Conservation (phyloP, 768 basidiomycete species). For the Crucibulum laeve region DNA sequence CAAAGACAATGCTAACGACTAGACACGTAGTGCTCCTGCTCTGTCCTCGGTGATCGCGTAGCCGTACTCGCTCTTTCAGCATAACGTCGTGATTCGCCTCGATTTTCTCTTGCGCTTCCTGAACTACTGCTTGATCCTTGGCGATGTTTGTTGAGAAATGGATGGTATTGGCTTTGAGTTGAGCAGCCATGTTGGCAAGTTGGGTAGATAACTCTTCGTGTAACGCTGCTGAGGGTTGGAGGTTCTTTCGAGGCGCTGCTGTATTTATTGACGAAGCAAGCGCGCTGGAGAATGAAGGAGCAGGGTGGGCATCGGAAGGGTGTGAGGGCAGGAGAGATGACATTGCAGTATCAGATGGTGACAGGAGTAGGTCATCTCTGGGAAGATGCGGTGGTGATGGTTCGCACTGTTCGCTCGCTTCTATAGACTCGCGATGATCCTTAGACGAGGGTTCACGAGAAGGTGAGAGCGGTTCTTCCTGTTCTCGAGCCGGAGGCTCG, state of each 20-base stretch:
- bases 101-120: conserved; percentile 64
- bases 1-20: conserved; percentile 55
- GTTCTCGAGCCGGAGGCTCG: not conserved
- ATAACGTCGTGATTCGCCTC: conserved; percentile 70
- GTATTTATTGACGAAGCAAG: conserved; percentile 10
- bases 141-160: conserved; percentile 72
- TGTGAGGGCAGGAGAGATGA: conserved; percentile 8
- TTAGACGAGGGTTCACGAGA: not conserved
- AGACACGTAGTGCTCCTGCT: conserved; percentile 72
- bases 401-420: too few relatives aligned
- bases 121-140: conserved; percentile 71
- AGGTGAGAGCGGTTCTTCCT: not conserved
- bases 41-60: conserved; percentile 61
- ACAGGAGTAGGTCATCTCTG: not conserved
- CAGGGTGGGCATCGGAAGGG: conserved; percentile 9
- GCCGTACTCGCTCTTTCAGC: conserved; percentile 55
- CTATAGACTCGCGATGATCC: too few relatives aligned
- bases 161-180: conserved; percentile 78
- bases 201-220: conserved; percentile 75
- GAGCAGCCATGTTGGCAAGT: conserved; percentile 81
- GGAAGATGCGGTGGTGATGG: too few relatives aligned
- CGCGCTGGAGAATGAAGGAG: conserved; percentile 23
- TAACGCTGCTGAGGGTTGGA: conserved; percentile 54
- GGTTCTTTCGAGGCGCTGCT: conserved; percentile 13
- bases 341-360: not conserved